Base-by-base conservation (phyloP, 768 basidiomycete species). In the Trametes sanguinea region DNA sequence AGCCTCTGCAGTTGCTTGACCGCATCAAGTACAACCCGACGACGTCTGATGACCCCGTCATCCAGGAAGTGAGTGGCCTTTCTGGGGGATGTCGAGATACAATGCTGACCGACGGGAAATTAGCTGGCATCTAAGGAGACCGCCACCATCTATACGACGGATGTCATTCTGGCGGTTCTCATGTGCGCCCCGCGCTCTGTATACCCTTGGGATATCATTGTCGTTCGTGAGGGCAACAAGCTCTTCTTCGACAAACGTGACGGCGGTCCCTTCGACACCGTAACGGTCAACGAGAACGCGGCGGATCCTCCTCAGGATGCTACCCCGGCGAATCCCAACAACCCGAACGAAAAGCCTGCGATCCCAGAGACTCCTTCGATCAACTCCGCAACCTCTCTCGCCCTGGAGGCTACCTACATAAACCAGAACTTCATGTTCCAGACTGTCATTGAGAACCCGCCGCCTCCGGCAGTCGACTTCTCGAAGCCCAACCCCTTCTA, bases 391-490 rank as follows among this genome's bases (percentile, higher is more conserved):
- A 92, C 92, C 4, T 94, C 93, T 0, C 81, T 99, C 30, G 95
- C 96, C 0, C 83, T 98, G 37, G 97, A 99, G 76, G 97, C 97
- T 5, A 98, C 95, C 30, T 98, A 95, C 77, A 94, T 99, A 80
- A 98, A 98, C 79, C 94, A 96, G 73, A 98, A 98, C 76, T 99
- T 98, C 70, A 88, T 90, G 29, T 97, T 96, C 84, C 97, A 99
- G 76, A 89, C 92, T 46, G 96, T 95, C 46, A 81, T 85, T 57
- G 94, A 96, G 74, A 83, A 74, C 33, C 69, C 80, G 2, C 83
- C 84, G 6, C 84, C 86, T 0, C 78, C 83, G 32, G 79, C 89
- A 6, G 79, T 90, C 44, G 87, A 94, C 62, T 85, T 98, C 69
- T 80, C 85, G 13, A 84, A 94, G 67, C 87, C 96, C 2, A 99